Base-by-base conservation (phyloP, 768 basidiomycete species). In the Lentinula edodes region DNA sequence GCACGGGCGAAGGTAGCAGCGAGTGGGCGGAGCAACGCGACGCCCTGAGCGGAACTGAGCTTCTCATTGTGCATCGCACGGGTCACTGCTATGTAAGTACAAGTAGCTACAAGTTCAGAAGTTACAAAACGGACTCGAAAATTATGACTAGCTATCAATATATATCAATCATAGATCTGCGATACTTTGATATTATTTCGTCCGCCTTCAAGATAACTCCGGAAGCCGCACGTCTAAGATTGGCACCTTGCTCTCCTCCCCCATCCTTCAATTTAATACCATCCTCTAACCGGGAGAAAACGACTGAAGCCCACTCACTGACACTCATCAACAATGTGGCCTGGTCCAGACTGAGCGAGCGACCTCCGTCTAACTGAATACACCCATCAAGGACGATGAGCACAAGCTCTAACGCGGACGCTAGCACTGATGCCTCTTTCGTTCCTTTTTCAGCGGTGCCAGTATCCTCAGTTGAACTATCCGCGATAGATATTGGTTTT, bases 151-250 rank as follows among this genome's bases (percentile, higher is more conserved):
- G 28, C 28, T 28, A 28, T 28, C 28, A 3, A 28, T 28, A 28
- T 28, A 28, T 52, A 18, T 60, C 59, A 10, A 52, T 52, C 81
- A 91, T 86, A 0, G 84, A 82, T 52, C 85, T 79, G 42, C 83
- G 77, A 89, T 89, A 91, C 68, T 75, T 84, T 45, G 83, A 83
- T 4, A 81, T 80, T 16, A 92, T 73, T 64, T 87, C 85, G 56
- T 93, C 89, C 5, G 92, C 82, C 70, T 91, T 92, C 59, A 97
- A 73, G 48, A 95, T 70, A 1, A 95, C 88, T 0, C 91, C 92
- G 0, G 92, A 93, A 2, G 88, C 86, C 0, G 85, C 86, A 58
- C 87, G 83, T 58, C 80, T 82, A 38, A 93, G 69, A 64, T 83
- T 83, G 1, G 80, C 70, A 68, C 87, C 86, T 63, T 87, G 78